These are phyloP conservation scores for Trichomonascaceae sp. DNA, from an alignment of 1,139 yeast genomes.

Conservation along the genomic window DNA sequence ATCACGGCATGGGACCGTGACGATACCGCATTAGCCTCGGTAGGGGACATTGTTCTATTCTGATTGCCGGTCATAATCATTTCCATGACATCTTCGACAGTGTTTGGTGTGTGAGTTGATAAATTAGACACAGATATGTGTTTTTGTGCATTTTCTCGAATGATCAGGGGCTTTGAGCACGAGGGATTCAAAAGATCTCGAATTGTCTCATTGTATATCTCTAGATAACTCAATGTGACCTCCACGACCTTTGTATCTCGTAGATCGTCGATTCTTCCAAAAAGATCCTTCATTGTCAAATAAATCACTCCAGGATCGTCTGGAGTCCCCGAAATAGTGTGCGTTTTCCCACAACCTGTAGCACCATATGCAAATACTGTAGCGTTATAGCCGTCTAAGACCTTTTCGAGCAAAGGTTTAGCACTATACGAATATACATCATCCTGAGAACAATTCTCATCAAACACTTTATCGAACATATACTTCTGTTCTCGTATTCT, in stretches of 20 bases:
- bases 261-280: constrained; percentile 49
- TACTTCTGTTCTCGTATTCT: constrained; percentile 71
- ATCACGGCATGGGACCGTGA: constrained; percentile 91
- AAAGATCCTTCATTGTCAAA: constrained; percentile 71
- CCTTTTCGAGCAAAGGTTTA: constrained; percentile 63
- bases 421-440: constrained; percentile 67
- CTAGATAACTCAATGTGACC: constrained; percentile 66
- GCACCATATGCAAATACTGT: constrained; percentile 97
- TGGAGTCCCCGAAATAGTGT: constrained; percentile 75
- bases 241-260: constrained; percentile 54
- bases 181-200: constrained; percentile 54
- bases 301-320: constrained; percentile 76
- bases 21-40: constrained; percentile 85
- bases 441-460: constrained; percentile 54
- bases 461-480: constrained; percentile 76
- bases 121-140: constrained; percentile 71
- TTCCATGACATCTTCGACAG: constrained; percentile 73
- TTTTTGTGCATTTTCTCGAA: constrained; percentile 67
- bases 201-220: constrained; percentile 85
- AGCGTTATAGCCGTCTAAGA: constrained; percentile 79
- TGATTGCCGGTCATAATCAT: constrained; percentile 64
- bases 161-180: constrained; percentile 41
- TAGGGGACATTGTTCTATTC: constrained; percentile 77
- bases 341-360: constrained; percentile 97
- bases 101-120: constrained; percentile 55